A percentile compares a stretch with the other conserved stretches of the same genome.
Conservation (phyloP, 2,329 filamentous ascomycete genomes). For the Plectosphaerella cucumerina region DNA sequence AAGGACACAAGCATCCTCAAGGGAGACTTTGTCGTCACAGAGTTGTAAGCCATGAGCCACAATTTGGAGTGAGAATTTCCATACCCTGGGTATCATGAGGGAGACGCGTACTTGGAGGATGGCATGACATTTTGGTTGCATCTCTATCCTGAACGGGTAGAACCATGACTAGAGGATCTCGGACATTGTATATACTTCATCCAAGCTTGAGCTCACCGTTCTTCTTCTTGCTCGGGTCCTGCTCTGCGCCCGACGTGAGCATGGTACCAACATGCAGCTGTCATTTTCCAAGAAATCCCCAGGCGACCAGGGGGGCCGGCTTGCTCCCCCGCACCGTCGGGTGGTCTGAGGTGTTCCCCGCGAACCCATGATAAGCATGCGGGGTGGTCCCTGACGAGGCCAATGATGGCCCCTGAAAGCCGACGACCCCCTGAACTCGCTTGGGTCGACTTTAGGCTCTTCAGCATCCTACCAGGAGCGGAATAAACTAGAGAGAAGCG, state of each 20-base stretch:
- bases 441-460: not conserved
- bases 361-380: not conserved
- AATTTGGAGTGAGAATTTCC: not conserved
- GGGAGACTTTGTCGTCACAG: constrained; percentile 21
- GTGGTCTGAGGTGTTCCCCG: not conserved
- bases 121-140: not conserved
- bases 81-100: not conserved
- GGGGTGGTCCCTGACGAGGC: not conserved
- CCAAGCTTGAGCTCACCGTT: too few relatives aligned
- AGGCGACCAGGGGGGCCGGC: too few relatives aligned
- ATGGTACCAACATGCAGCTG: too few relatives aligned
- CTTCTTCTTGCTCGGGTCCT: too few relatives aligned
- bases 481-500: too few relatives aligned
- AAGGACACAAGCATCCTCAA: constrained; percentile 32
- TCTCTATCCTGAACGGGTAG: not conserved
- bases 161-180: not conserved
- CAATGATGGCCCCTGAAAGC: not conserved
- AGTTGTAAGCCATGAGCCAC: constrained; percentile 2
- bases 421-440: not conserved
- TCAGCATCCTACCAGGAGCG: too few relatives aligned
- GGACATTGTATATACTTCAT: not conserved
- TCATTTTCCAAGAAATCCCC: too few relatives aligned
- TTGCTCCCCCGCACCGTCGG: too few relatives aligned
- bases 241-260: too few relatives aligned
- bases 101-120: not conserved